These are phyloP conservation scores for Penicillium vulpinum DNA, from an alignment of 2,329 filamentous ascomycete species.

Conservation along the genomic window DNA sequence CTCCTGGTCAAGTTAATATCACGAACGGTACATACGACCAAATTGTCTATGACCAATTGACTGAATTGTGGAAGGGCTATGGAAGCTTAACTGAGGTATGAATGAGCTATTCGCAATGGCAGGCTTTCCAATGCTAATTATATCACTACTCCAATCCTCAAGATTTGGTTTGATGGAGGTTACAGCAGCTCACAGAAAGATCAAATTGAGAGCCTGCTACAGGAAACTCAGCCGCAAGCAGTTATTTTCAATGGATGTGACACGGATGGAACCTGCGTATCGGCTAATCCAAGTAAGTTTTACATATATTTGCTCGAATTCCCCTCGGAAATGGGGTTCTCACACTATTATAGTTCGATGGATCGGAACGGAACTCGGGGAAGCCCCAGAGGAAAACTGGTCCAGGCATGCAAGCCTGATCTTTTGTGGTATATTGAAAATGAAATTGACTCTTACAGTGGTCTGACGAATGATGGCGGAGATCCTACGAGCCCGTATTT, in stretches of 20 bases:
- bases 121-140: background rate
- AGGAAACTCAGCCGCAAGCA: background rate
- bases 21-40: constrained; percentile 13
- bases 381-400: background rate
- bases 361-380: background rate
- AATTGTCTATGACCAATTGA: constrained; percentile 10
- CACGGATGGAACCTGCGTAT: background rate
- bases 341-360: background rate
- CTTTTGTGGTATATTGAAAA: background rate
- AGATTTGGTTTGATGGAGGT: background rate
- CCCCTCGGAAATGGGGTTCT: background rate
- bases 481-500: constrained; percentile 10
- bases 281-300: background rate
- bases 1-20: constrained; percentile 9
- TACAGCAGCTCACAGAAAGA: background rate
- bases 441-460: background rate
- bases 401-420: background rate
- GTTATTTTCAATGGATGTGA: background rate
- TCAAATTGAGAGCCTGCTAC: background rate
- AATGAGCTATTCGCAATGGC: background rate
- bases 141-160: background rate
- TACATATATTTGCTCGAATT: background rate
- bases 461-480: constrained; percentile 12
- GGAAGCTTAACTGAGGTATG: constrained; percentile 5
- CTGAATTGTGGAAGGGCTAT: constrained; percentile 9